A percentile compares a stretch with the other conserved stretches of the same genome.
Evolutionary conservation across 768 basidiomycete genomes (phyloP).

Genomic region (Inosperma sp.): DNA sequence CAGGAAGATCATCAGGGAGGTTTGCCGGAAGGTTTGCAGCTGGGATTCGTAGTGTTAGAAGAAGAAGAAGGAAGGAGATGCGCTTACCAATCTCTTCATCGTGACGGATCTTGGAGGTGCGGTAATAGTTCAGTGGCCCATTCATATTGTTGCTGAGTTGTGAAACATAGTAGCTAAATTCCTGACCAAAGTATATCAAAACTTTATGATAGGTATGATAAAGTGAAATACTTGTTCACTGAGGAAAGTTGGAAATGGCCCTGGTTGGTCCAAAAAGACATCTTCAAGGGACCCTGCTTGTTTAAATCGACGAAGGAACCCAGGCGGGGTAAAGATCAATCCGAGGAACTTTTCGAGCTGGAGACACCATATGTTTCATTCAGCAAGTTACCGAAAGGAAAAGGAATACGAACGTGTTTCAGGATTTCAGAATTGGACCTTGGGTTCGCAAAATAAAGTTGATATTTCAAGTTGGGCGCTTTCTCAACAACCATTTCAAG

Average conservation of each 20-base stretch:
- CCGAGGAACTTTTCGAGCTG: constrained; percentile 39
- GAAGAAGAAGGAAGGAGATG: not conserved
- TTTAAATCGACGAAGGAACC: constrained; percentile 11
- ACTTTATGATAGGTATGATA: not conserved
- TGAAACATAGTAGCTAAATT: constrained; percentile 48
- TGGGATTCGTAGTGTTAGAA: constrained; percentile 18
- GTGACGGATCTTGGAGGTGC: constrained; percentile 54
- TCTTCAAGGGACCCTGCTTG: constrained; percentile 26
- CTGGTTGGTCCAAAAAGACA: constrained; percentile 16
- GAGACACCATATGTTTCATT: not conserved
- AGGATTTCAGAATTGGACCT: constrained; percentile 54
- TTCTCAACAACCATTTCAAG: constrained; percentile 47
- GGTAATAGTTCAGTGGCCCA: constrained; percentile 76
- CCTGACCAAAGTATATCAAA: constrained; percentile 34
- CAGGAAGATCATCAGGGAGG: constrained; percentile 47
- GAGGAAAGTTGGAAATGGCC: constrained; percentile 19
- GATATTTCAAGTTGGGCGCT: constrained; percentile 61
- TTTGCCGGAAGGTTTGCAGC: constrained; percentile 41
- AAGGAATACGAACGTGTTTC: constrained; percentile 39
- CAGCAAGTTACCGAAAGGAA: not conserved
- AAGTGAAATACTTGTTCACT: constrained; percentile 24
- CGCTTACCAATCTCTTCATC: constrained; percentile 56
- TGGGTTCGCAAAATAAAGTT: constrained; percentile 57
- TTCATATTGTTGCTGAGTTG: constrained; percentile 51
- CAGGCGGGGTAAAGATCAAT: constrained; percentile 21